Base-by-base conservation (phyloP, 164 flowering plant genomes). In the Aristolochia californica region DNA sequence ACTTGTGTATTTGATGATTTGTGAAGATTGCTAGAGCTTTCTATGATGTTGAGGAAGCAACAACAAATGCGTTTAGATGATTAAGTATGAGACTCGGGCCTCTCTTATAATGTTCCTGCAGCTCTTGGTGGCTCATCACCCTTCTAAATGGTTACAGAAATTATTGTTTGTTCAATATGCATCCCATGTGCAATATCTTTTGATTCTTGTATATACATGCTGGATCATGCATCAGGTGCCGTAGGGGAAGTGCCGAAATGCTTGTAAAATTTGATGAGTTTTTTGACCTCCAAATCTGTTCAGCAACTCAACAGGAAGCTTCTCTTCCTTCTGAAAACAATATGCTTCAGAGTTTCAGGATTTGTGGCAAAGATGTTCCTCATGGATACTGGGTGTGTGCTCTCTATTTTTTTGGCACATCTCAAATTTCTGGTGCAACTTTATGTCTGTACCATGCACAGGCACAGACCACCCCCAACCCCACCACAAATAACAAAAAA, bases 1-100 rank as follows among this genome's bases (percentile, higher is more conserved):
- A 3, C 40, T 34, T 34, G 11, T 34, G 11, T 34, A 34, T 34
- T 34, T 4, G 40, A 34, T 34, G n/a, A 1, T 22, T 61, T 59
- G 16, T 61, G 59, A 64, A 93, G 99, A 83, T 93, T 77, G 79
- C 68, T 14, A 78, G 74, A 56, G 99, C 96, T 62, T 62, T 89
- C 34, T 83, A 87, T 69, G 99, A 93, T 67, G 79, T 87, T 62
- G 97, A 93, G 74, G 99, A 93, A 69, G 96, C 99, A 43, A 93
- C 99, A 20, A 61, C 82, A 55, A 77, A 68, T 65, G 94, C 97
- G 43, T 87, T 87, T 62, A 95, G 97, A 82, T 83, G 90, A 84
- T 89, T 60, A 90, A 81, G 65, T 65, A 82, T 47, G 77, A 77
- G 52, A 87, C 90, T 68, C 80, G 87, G 51, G 90, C 76, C 55